phyloP scores from a whole-genome alignment of 2,329 filamentous ascomycete genomes.

The Sporothrix pallida region DNA sequence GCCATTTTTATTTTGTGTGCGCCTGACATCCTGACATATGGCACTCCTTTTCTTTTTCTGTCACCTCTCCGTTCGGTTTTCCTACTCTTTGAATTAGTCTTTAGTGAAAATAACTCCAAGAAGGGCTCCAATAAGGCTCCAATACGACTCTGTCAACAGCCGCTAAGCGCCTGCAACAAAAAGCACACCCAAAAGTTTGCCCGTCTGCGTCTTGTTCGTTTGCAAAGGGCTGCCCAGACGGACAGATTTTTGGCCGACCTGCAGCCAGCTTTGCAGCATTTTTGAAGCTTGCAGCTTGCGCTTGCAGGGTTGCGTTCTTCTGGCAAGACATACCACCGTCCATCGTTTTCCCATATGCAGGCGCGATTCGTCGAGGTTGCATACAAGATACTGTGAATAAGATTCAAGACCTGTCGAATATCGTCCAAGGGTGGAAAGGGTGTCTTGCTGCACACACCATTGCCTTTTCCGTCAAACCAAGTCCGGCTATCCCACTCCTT shows the following conservation, averaged over 20 bases:
- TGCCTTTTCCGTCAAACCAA: slow-evolving; percentile 18
- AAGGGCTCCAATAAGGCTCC: no score
- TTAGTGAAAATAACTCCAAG: no score
- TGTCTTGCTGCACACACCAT: not conserved
- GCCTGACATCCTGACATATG: not conserved
- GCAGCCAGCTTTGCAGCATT: not conserved
- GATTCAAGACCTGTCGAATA: not conserved
- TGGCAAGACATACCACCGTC: not conserved
- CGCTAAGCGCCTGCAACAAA: slow-evolving; percentile 24
- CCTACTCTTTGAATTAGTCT: not conserved
- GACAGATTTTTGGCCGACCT: slow-evolving; percentile 10
- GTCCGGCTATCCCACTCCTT: not conserved
- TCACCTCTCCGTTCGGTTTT: not conserved
- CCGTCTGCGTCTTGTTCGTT: not conserved
- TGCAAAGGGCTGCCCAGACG: not conserved
- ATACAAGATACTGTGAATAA: not conserved
- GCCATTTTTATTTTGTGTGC: not conserved
- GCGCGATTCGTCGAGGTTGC: slow-evolving; percentile 8
- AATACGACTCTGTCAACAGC: slow-evolving; percentile 3
- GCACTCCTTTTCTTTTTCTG: slow-evolving; percentile 7
- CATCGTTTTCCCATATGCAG: not conserved
- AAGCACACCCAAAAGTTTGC: not conserved
- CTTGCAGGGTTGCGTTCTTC: no score
- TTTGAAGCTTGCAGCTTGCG: no score
- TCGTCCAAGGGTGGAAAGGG: not conserved